Base-by-base conservation (phyloP, 2,329 filamentous ascomycete species). In the Calonectria naviculata region DNA sequence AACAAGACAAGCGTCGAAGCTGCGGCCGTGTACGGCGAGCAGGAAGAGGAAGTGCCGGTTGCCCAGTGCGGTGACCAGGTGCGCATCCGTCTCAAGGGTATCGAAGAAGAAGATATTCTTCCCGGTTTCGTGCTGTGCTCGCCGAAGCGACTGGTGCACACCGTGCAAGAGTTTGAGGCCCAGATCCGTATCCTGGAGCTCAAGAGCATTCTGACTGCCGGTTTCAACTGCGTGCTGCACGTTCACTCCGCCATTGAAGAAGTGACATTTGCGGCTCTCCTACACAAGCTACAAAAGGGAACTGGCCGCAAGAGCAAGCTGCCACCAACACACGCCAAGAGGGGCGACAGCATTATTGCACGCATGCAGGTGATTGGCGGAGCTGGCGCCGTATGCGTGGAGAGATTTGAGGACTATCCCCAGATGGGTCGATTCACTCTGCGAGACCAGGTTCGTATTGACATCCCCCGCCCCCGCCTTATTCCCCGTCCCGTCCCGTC, bases 191-290 rank as follows among this genome's bases (percentile, higher is more conserved):
- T 99, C 74, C 88, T 99, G 63, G 97, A 99, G 75, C 88, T 99
- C 74, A 98, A 97, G 90, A 95, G 88, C 79, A 99, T 99, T 80
- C 89, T 99, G 44, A 94, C 93, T 10, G 95, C 96, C 24, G 97
- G 97, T 64, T 99, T 98, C 87, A 98, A 98, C 87, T 99, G 97
- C 81, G 97, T 99, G 46, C 88, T 99, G 76, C 97, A 99, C 86
- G 94, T 99, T 26, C 97, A 99, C 85, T 95, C 96, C 5, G 97
- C 97, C 26, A 97, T 98, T 72, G 97, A 99, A 87, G 97, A 99
- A 84, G 95, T 99, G 69, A 98, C 96, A 0, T 97, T 99, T 80
- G 90, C 92, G 1, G 90, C 93, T 5, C 89, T 99, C 64, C 86
- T 99, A 76, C 97, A 99, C 87, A 98, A 96, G 85, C 87, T 98